Evolutionary conservation across 2,329 filamentous ascomycete genomes (phyloP), one percentile per base, ranked within the genome.

Genomic region (Colletotrichum eremochloae): DNA sequence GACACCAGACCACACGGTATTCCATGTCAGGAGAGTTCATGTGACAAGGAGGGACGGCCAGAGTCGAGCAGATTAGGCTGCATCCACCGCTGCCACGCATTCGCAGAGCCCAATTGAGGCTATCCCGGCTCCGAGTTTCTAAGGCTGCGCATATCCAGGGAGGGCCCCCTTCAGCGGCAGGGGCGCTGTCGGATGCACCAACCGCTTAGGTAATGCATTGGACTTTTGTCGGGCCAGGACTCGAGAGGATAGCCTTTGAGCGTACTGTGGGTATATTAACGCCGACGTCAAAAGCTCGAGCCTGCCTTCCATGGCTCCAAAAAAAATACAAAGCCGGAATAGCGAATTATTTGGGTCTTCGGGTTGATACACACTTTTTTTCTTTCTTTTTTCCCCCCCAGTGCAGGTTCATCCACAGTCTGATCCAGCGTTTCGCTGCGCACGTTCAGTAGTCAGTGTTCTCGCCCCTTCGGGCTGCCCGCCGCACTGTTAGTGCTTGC

Each of bases 1-100:
- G 57, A 66, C 63, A 67, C n/a, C 56, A 72, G 66, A 65, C 55
- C 70, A 65, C 60, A 72, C 55, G 60, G 60, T 48, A 44, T 46
- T 68, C 42, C 57, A 53, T 50, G 64, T 53, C 50, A 38, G 20
- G 36, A 29, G 50, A 36, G 65, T 55, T 60, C 60, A 70, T 70
- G 70, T 72, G 70, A 65, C 70, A 55, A 48, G 46, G 44, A 58
- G n/a, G 57, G 33, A 46, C 40, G 50, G 55, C n/a, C 60, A 65
- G 61, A 24, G 14, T n/a, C 52, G 40, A 7, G 53, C 40, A 61
- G 20, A 29, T 38, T 61, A 48, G 55, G 48, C 58, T 52, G 20
- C 40, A 56, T 50, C 61, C 46, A 65, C 69, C 61, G 55, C 70
- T 61, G 55, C 48, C 46, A 44, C 46, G 14, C 60, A 44, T 52